Evolutionary conservation across 805 yeast species (phyloP), one percentile per base, ranked within the genome.

Genomic region (Saturnispora sanitii): DNA sequence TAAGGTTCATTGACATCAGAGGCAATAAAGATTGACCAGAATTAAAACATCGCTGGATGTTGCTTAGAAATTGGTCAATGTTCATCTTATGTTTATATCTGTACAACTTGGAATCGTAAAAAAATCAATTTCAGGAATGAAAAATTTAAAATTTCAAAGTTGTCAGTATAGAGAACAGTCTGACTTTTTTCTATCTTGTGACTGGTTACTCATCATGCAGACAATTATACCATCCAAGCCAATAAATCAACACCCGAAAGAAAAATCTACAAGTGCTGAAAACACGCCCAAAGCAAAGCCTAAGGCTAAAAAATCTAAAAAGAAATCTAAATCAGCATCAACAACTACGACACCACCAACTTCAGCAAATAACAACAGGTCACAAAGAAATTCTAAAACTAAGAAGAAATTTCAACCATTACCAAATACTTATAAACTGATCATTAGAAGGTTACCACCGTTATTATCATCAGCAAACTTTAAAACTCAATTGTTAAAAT

Each of bases 401-500:
- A 35, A 40, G 33, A 44, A 29, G 32, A 25, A 26, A 6, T 23
- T 15, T 15, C 7, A 35, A 15, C 16, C 16, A 30, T 19, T 18
- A 4, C 20, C 16, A 27, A 28, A 15, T n/a, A 12, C 34, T 17
- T 36, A 23, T n/a, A 66, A 66, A 43, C 35, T 67, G 2, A 57
- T 55, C 0, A 53, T 71, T 2, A 59, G 77, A 40, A 50, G 65
- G 6, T 52, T 73, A 11, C 77, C 77, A 2, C 73, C 77, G 2
- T 45, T 49, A 16, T 47, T 68, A 15, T 35, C 45, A 1, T 54
- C 58, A 18, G 50, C 46, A 1, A 54, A 51, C 6, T 67, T 69
- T 33, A 22, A 41, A 6, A 18, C 23, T 16, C 23, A 41, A 21
- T 17, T 44, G 11, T 19, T 19, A 6, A 15, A 25, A 27, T 12